Percentiles rank a stretch among this genome's conserved stretches.
Conservation (phyloP, 805 yeast genomes). For the Huiozyma sinensis region DNA sequence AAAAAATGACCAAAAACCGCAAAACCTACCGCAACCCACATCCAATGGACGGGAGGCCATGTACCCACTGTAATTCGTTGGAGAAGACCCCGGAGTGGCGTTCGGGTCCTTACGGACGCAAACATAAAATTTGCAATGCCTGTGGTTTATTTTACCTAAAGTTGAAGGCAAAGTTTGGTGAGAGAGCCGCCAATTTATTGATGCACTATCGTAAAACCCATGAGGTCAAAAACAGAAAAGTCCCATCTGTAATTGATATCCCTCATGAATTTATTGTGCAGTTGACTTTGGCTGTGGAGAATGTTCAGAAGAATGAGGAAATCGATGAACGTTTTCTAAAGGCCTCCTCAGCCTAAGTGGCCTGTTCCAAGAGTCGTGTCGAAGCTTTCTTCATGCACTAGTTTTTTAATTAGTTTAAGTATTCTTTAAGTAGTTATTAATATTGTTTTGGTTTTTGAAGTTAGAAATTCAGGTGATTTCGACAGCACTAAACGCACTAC, state of each 20-base stretch:
- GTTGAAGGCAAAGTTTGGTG: slow-evolving; percentile 1
- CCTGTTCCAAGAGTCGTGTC: too few relatives aligned
- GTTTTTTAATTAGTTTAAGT: too few relatives aligned
- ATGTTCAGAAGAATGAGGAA: too few relatives aligned
- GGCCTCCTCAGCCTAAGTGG: too few relatives aligned
- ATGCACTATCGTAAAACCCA: slow-evolving; percentile 1
- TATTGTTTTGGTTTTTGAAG: too few relatives aligned
- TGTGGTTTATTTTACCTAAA: slow-evolving; percentile 5
- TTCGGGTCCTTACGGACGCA: slow-evolving; percentile 4
- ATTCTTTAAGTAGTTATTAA: too few relatives aligned
- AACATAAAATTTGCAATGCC: slow-evolving; percentile 2
- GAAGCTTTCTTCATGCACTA: too few relatives aligned
- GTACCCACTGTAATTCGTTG: not conserved
- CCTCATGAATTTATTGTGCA: not conserved
- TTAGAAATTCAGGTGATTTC: too few relatives aligned
- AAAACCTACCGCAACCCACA: not conserved
- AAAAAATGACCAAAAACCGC: too few relatives aligned
- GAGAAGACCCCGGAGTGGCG: slow-evolving; percentile 4
- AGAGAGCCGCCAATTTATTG: not conserved
- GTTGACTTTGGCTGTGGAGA: not conserved
- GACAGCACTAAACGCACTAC: too few relatives aligned
- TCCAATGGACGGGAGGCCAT: slow-evolving; percentile 2
- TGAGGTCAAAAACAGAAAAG: slow-evolving; percentile 1
- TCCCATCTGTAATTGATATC: slow-evolving; percentile 1
- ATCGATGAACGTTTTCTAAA: too few relatives aligned